Evolutionary conservation across 2,329 filamentous ascomycete species (phyloP).

Genomic region (Ploettnerulaceae sp.): DNA sequence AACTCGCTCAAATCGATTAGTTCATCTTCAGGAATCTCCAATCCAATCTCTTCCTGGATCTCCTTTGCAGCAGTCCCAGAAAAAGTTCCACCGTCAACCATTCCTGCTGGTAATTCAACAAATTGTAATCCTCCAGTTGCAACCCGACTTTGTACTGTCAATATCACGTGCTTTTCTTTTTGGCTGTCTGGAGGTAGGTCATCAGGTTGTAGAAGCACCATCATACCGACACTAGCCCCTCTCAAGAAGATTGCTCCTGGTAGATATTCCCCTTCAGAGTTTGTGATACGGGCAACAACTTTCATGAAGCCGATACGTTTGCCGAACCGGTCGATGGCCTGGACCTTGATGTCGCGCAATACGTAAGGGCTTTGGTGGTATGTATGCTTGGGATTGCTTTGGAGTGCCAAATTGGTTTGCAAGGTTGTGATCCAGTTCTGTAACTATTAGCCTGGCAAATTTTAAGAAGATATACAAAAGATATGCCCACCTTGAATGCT

Average conservation of each 20-base stretch:
- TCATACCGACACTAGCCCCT: slow-evolving; percentile 56
- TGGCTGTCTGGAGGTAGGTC: slow-evolving; percentile 37
- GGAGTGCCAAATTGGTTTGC: slow-evolving; percentile 22
- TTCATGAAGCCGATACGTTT: slow-evolving; percentile 51
- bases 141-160: slow-evolving; percentile 42
- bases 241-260: slow-evolving; percentile 53
- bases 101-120: slow-evolving; percentile 12
- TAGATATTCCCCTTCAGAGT: slow-evolving; percentile 36
- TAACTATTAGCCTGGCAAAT: background rate
- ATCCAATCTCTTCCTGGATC: slow-evolving; percentile 55
- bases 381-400: slow-evolving; percentile 12
- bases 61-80: slow-evolving; percentile 54
- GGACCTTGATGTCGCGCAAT: slow-evolving; percentile 46
- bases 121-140: slow-evolving; percentile 11
- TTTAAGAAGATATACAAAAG: background rate
- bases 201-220: slow-evolving; percentile 43
- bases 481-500: slow-evolving; percentile 44
- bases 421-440: slow-evolving; percentile 28
- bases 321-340: slow-evolving; percentile 50
- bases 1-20: slow-evolving; percentile 50
- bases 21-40: slow-evolving; percentile 47
- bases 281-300: slow-evolving; percentile 45
- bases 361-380: slow-evolving; percentile 45
- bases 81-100: slow-evolving; percentile 36
- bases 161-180: slow-evolving; percentile 49